Evolutionary conservation across 1,139 yeast species (phyloP), one percentile per base, ranked within the genome.

Genomic region (Petasospora rhodanensis): DNA sequence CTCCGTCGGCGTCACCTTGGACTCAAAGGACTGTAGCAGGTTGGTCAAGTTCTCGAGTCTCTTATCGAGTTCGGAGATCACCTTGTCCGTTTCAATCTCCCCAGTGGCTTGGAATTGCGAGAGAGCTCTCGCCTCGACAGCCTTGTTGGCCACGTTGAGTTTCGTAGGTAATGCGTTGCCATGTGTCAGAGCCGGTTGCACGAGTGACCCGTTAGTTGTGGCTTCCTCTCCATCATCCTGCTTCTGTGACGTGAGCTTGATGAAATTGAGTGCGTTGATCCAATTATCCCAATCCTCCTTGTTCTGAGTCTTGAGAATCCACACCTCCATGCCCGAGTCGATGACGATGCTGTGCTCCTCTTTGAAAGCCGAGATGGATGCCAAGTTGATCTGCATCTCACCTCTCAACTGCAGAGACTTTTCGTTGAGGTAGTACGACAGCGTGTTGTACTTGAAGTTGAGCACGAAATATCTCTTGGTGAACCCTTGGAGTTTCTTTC

Each of bases 251-350:
- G 35, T 41, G 17, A 45, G 32, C 31, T 50, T 50, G 25, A 50
- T 49, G 25, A 49, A 50, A 28, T 50, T 43, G 45, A 87, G 71
- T 0, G 95, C 95, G 31, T 76, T 70, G 8, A 83, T 75, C 98
- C 98, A 91, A 8, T 76, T 68, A 27, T 74, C 70, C 68, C 87
- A 91, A 46, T 84, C 91, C 5, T 68, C 65, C 12, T 59, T 59
- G 36, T 70, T 76, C 27, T 70, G 61, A 0, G 96, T 85, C 49
- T 82, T 83, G 43, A 91, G 65, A 31, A 76, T 78, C 98, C 98
- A 91, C 12, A 85, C 78, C 55, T 91, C 98, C 79, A 91, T 80
- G 3, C 98, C 98, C 0, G 96, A 86, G 56, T 91, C 97, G 43
- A 91, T 72, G 34, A 82, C 79, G 30, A 91, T 77, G 48, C 83